Evolutionary conservation across 2,329 filamentous ascomycete genomes (phyloP), one percentile per base, ranked within the genome.

Genomic region (Fusarium cicatricum): DNA sequence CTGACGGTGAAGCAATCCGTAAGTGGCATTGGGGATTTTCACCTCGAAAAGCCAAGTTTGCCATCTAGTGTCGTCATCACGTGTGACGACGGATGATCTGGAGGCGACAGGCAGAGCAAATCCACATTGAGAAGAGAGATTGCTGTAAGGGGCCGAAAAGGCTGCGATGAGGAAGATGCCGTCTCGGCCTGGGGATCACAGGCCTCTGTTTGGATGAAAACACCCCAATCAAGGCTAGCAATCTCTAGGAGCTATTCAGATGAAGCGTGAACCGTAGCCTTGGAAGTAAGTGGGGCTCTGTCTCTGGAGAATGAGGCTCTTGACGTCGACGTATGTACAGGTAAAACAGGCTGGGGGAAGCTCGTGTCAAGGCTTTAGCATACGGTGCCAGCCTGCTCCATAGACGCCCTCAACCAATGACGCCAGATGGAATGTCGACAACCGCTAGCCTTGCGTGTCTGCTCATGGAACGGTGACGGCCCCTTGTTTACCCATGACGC

Each of bases 11-110:
- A 26, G 23, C 23, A 8, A 52, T 26, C 26, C 26, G 45, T 43
- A 40, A 31, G 64, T 61, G 65, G 55, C 38, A 58, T 48, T 16
- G 17, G 40, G 32, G 40, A 50, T 52, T 56, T 64, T 56, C 63
- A 36, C 19, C 51, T 60, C 37, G 31, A 38, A 42, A 52, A 52
- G 43, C 50, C 46, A n/a, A 52, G 34, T 52, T 52, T 37, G 51
- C 50, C 48, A 38, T 33, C 15, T 46, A 47, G 44, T 66, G 56
- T 58, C 57, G 60, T 64, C 52, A 66, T 67, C 62, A 67, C 65
- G 60, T 67, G 60, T 64, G 41, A 52, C 44, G 38, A 11, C 38
- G 36, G 48, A 47, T 55, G 53, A 65, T 52, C 55, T 48, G 43
- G 53, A 61, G 29, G 50, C 38, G 31, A 47, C 42, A 28, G 21